A percentile compares a stretch with the other conserved stretches of the same genome.
phyloP scores from a whole-genome alignment of 192 early-diverging fungal genomes.

The Jimgerdemannia flammicorona region DNA sequence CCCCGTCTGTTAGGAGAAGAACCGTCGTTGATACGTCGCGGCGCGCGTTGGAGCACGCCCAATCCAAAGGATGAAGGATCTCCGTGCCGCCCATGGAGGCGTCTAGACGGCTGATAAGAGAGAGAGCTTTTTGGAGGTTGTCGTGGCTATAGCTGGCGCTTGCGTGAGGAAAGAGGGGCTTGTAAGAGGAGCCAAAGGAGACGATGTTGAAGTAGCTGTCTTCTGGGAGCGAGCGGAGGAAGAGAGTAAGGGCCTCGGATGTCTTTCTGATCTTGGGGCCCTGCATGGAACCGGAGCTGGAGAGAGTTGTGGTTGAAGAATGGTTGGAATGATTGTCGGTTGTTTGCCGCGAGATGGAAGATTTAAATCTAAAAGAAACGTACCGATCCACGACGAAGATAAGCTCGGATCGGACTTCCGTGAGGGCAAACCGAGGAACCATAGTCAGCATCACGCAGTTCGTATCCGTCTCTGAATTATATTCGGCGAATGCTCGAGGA shows the following conservation, averaged over 20 bases:
- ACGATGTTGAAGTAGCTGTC: constrained; percentile 46
- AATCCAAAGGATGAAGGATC: constrained; percentile 30
- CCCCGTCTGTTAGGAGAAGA: constrained; percentile 41
- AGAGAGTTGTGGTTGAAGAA: constrained; percentile 4
- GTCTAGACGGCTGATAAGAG: constrained; percentile 23
- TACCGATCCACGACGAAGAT: constrained; percentile 42
- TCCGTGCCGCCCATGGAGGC: constrained; percentile 49
- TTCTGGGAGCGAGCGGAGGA: constrained; percentile 45
- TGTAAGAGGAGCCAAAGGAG: constrained; percentile 33
- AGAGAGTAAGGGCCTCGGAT: constrained; percentile 33
- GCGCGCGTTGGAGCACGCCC: constrained; percentile 17
- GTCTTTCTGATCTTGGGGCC: constrained; percentile 35
- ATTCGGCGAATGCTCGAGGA: constrained; percentile 31
- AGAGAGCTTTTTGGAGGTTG: constrained; percentile 26
- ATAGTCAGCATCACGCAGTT: constrained; percentile 37
- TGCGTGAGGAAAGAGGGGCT: constrained; percentile 30
- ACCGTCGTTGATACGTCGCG: constrained; percentile 36
- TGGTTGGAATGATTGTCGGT: neutral
- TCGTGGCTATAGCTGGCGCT: constrained; percentile 29
- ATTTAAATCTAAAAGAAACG: constrained; percentile 12
- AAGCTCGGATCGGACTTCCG: constrained; percentile 24
- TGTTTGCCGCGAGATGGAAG: neutral
- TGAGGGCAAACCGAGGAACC: constrained; percentile 30
- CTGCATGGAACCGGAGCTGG: constrained; percentile 49
- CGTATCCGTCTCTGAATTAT: constrained; percentile 24